These are phyloP conservation scores for Sclerotinia borealis DNA, from an alignment of 2,329 filamentous ascomycete species.

Conservation along the genomic window DNA sequence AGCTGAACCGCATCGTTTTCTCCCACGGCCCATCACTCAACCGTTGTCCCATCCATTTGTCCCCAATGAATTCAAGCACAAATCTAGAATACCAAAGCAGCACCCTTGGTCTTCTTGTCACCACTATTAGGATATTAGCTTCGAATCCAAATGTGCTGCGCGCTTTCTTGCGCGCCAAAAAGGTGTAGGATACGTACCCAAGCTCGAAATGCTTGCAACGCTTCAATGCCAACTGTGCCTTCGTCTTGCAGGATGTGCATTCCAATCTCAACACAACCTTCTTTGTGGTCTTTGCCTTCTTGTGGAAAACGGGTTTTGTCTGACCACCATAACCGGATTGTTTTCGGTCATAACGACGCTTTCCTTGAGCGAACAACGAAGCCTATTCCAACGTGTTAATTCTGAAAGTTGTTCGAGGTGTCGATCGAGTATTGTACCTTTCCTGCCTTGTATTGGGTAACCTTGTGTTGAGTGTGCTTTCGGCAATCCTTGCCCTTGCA, in stretches of 20 bases:
- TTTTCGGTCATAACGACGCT: slow-evolving; percentile 99
- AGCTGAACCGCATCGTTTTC: slow-evolving; percentile 17
- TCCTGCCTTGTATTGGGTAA: slow-evolving; percentile 95
- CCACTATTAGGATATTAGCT: slow-evolving; percentile 54
- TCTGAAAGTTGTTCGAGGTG: slow-evolving; percentile 3
- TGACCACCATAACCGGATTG: slow-evolving; percentile 99
- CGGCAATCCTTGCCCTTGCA: slow-evolving; percentile 95
- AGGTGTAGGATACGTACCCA: slow-evolving; percentile 59
- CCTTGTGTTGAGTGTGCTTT: slow-evolving; percentile 87
- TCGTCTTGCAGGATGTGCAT: slow-evolving; percentile 96
- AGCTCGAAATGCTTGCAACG: slow-evolving; percentile 99
- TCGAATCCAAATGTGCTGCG: background rate
- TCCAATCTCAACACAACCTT: slow-evolving; percentile 98
- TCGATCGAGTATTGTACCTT: slow-evolving; percentile 53
- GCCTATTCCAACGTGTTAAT: slow-evolving; percentile 42
- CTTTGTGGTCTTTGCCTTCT: slow-evolving; percentile 99
- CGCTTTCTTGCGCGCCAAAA: background rate
- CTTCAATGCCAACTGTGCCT: slow-evolving; percentile 96
- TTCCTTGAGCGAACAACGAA: slow-evolving; percentile 95
- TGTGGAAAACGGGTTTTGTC: slow-evolving; percentile 99
- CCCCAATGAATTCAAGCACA: slow-evolving; percentile 24
- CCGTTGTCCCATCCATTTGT: slow-evolving; percentile 24
- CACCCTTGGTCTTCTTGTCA: slow-evolving; percentile 99
- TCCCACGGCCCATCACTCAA: slow-evolving; percentile 23
- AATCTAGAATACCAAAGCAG: slow-evolving; percentile 97